phyloP scores from a whole-genome alignment of 139 green algal genomes.

The Chlamydomonas schloesseri region DNA sequence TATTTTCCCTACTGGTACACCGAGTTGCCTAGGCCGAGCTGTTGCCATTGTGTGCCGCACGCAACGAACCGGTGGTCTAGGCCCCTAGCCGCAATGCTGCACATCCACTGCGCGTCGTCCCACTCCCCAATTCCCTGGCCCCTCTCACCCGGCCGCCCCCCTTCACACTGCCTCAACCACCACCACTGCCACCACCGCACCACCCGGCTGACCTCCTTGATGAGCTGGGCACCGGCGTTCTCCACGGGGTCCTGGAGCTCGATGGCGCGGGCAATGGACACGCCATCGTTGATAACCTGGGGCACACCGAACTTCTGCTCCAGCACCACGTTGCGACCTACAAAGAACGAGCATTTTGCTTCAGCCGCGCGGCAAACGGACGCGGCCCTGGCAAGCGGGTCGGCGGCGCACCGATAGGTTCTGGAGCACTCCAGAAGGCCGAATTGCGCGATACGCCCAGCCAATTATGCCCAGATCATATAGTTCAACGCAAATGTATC shows the following conservation, averaged over 20 bases:
- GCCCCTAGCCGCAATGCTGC: no score
- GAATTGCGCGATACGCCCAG: background rate
- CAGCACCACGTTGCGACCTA: slow-evolving; percentile 97
- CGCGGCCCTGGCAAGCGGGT: background rate
- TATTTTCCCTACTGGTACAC: no score
- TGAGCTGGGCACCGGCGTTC: slow-evolving; percentile 97
- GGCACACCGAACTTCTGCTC: slow-evolving; percentile 95
- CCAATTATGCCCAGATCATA: background rate
- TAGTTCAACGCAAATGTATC: background rate
- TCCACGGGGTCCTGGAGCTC: slow-evolving; percentile 94
- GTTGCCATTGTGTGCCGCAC: no score
- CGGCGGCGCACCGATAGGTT: background rate
- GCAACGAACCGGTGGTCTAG: no score
- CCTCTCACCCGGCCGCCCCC: no score
- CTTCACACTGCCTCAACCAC: no score
- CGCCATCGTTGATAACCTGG: slow-evolving; percentile 99
- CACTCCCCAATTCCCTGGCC: no score
- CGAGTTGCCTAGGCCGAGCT: no score
- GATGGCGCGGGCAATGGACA: slow-evolving; percentile 97
- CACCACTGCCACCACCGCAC: no score
- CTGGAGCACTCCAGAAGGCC: background rate
- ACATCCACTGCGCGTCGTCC: no score
- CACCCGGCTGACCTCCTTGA: slow-evolving; percentile 92
- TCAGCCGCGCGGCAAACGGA: background rate
- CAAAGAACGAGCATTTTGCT: background rate